A percentile compares a stretch with the other conserved stretches of the same genome.
These are phyloP conservation scores for Falciphora oryzae DNA, from an alignment of 2,329 filamentous ascomycete genomes.

Conservation along the genomic window DNA sequence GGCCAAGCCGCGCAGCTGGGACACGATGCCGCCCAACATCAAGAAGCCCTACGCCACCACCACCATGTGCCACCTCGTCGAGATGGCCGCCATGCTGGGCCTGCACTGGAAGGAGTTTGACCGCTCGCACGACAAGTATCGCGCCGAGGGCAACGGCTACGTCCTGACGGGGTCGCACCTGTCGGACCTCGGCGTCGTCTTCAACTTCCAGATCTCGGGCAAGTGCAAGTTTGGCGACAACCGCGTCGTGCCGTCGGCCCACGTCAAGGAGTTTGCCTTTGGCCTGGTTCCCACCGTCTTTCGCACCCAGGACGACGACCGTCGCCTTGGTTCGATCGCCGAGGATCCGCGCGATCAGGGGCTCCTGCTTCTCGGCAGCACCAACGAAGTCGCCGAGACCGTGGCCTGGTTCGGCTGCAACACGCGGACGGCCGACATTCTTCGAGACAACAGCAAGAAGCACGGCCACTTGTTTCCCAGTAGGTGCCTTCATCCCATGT, in stretches of 20 bases:
- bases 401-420: slow-evolving; percentile 49
- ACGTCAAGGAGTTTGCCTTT: slow-evolving; percentile 50
- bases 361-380: slow-evolving; percentile 42
- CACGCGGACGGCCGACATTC: slow-evolving; percentile 42
- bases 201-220: slow-evolving; percentile 46
- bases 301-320: slow-evolving; percentile 26
- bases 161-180: slow-evolving; percentile 38
- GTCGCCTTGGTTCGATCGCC: slow-evolving; percentile 29
- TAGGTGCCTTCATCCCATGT: slow-evolving; percentile 21
- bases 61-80: slow-evolving; percentile 49
- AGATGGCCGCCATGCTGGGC: slow-evolving; percentile 48
- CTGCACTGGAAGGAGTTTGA: slow-evolving; percentile 57
- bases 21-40: slow-evolving; percentile 43
- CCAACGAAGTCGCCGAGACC: slow-evolving; percentile 45
- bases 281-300: slow-evolving; percentile 48
- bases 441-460: slow-evolving; percentile 30
- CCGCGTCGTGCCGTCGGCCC: slow-evolving; percentile 46
- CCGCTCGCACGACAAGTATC: slow-evolving; percentile 42
- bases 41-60: slow-evolving; percentile 47
- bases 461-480: slow-evolving; percentile 46
- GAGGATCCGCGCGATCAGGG: slow-evolving; percentile 37
- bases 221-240: slow-evolving; percentile 41
- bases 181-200: slow-evolving; percentile 47
- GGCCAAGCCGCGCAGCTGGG: slow-evolving; percentile 40
- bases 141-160: slow-evolving; percentile 51